Base-by-base conservation (phyloP, 2,329 filamentous ascomycete species). In the Diaporthe sp. region DNA sequence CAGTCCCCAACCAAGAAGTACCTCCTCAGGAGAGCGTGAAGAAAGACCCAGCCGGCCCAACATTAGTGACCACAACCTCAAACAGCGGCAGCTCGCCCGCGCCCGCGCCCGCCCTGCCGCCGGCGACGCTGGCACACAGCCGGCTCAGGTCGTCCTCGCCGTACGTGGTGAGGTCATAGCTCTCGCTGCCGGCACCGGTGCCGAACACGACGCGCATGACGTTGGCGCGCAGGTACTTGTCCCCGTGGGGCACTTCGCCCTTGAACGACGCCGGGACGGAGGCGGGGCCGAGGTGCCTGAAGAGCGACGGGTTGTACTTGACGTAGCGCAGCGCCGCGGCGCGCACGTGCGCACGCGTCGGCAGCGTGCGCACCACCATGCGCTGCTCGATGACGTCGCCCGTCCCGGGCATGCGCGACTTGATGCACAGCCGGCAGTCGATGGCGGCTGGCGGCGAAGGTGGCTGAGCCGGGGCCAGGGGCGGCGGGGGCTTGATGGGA, bases 401-500 rank as follows among this genome's bases (percentile, higher is more conserved):
- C 25, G 56, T n/a, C n/a, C 56, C 69, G 17, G 69, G 55, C 15
- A 39, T 25, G 63, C 27, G 53, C 22, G 61, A 53, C 35, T 39
- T 73, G 74, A 75, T 72, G 61, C 66, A 58, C 44, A 75, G 68
- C 25, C 72, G 47, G 72, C 69, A 75, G 71, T 75, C 72, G 47
- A 74, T 70, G 19, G 51, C n/a, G 55, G 37, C 25, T 25, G 30
- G 42, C 15, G 39, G 13, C 7, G 22, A 32, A 15, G 56, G 39
- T 7, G 53, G 32, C 7, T 50, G 44, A 30, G 39, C 12, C 59
- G 66, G 15, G 19, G 70, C 5, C 2, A 53, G 35, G 19, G 70
- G 47, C 19, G 47, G 35, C 3, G 58, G 58, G 25, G 66, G 42
- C n/a, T 61, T 75, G 25, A 35, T 42, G 47, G 63, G 50, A 30